These are phyloP conservation scores for Leucocoprinus sp. DNA, from an alignment of 768 basidiomycete genomes.

Conservation along the genomic window DNA sequence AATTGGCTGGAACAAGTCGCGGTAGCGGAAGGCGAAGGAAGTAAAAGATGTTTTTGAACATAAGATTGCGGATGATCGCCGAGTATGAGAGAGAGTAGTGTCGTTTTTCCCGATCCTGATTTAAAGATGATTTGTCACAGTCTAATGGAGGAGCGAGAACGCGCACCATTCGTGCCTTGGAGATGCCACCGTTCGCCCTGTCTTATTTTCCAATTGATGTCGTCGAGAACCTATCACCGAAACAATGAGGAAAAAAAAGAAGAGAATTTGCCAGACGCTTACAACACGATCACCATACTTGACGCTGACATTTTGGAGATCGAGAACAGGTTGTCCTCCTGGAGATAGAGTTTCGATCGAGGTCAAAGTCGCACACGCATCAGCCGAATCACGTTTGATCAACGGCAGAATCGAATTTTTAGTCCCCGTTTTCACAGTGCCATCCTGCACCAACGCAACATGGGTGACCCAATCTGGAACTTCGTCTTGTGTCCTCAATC, in stretches of 20 bases:
- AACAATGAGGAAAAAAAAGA: neutral
- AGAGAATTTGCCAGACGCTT: too few species aligned
- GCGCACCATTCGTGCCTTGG: conserved; percentile 77
- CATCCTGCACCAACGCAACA: conserved; percentile 44
- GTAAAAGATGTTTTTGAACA: conserved; percentile 44
- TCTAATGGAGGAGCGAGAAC: neutral
- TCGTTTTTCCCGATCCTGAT: conserved; percentile 90
- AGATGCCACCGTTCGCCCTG: conserved; percentile 88
- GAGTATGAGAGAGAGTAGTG: conserved; percentile 79
- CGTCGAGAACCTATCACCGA: conserved; percentile 67
- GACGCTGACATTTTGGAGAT: conserved; percentile 61
- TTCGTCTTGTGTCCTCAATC: conserved; percentile 56
- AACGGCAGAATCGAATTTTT: conserved; percentile 20
- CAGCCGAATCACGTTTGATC: neutral
- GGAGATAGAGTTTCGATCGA: neutral
- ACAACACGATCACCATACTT: conserved; percentile 61
- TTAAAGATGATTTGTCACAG: neutral
- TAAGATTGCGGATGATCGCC: conserved; percentile 97
- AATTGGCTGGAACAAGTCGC: conserved; percentile 43
- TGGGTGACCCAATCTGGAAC: conserved; percentile 70
- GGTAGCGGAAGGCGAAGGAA: conserved; percentile 22
- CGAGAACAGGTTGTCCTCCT: conserved; percentile 33
- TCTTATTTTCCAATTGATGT: conserved; percentile 76
- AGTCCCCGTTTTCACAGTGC: conserved; percentile 17
- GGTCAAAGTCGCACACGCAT: neutral